phyloP scores from a whole-genome alignment of 768 basidiomycete genomes.

The Krasilnikovozyma curviuscula region DNA sequence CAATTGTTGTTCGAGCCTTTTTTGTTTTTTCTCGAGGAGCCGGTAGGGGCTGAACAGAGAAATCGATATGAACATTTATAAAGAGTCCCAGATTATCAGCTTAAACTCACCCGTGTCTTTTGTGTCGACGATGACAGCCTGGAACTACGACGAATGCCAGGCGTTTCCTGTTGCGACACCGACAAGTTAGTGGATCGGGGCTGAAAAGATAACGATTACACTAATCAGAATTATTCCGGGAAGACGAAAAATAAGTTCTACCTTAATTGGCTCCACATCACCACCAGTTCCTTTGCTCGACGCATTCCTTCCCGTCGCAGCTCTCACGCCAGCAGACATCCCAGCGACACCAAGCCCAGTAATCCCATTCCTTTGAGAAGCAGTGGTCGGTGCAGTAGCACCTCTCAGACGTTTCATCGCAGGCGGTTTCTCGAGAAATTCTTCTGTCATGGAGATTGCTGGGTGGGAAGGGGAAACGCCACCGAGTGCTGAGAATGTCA shows the following conservation, averaged over 20 bases:
- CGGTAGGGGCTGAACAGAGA: conserved; percentile 39
- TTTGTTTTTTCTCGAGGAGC: conserved; percentile 19
- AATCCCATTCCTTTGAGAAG: too few species aligned
- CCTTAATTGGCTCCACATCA: not conserved
- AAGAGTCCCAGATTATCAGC: too few species aligned
- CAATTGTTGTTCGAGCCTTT: not conserved
- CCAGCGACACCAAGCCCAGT: too few species aligned
- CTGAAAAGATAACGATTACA: too few species aligned
- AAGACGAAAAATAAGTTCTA: not conserved
- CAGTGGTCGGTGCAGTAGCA: not conserved
- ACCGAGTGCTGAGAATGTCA: not conserved
- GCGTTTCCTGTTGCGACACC: too few species aligned
- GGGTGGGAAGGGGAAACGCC: not conserved
- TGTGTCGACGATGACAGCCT: not conserved
- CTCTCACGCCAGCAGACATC: not conserved
- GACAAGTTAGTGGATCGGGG: too few species aligned
- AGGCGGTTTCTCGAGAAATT: conserved; percentile 1
- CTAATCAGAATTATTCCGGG: not conserved
- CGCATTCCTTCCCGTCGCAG: not conserved
- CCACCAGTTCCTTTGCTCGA: not conserved
- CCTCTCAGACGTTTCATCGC: conserved; percentile 8
- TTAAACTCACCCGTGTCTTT: too few species aligned
- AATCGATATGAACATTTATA: too few species aligned
- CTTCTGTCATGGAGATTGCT: not conserved
- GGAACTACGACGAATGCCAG: not conserved